phyloP scores from a whole-genome alignment of 805 yeast species.

The Hanseniaspora meyeri region DNA sequence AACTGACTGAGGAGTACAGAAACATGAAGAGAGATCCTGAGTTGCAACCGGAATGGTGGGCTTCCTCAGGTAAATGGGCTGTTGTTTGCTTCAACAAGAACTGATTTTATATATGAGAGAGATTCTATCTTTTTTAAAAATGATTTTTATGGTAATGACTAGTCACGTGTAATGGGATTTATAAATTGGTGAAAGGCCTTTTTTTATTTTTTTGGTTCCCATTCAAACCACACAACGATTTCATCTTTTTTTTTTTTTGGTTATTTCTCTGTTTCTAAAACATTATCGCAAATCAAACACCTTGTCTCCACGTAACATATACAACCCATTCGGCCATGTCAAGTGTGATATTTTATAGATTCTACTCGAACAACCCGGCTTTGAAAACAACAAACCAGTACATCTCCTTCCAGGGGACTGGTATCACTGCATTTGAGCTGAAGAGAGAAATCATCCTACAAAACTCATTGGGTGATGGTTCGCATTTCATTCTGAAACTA shows the following conservation, averaged over 20 bases:
- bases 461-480: constrained; percentile 70
- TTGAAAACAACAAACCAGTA: constrained; percentile 4
- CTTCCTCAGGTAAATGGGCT: constrained; percentile 85
- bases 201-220: no score
- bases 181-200: no score
- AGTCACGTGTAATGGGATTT: no score
- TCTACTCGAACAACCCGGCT: constrained; percentile 15
- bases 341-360: constrained; percentile 10
- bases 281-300: not conserved
- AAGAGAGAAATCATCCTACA: constrained; percentile 78
- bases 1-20: constrained; percentile 35
- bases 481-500: constrained; percentile 66
- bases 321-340: not conserved
- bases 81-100: constrained; percentile 46
- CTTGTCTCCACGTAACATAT: not conserved
- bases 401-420: constrained; percentile 79
- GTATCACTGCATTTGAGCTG: constrained; percentile 85
- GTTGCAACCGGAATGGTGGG: constrained; percentile 66
- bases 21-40: constrained; percentile 50
- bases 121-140: not conserved
- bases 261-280: no score
- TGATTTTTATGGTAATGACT: no score
- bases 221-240: no score
- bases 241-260: no score
- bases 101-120: not conserved